Percentiles rank a stretch among this genome's conserved stretches.
Evolutionary conservation across 768 basidiomycete species (phyloP).

Genomic region (Trametes villosa): DNA sequence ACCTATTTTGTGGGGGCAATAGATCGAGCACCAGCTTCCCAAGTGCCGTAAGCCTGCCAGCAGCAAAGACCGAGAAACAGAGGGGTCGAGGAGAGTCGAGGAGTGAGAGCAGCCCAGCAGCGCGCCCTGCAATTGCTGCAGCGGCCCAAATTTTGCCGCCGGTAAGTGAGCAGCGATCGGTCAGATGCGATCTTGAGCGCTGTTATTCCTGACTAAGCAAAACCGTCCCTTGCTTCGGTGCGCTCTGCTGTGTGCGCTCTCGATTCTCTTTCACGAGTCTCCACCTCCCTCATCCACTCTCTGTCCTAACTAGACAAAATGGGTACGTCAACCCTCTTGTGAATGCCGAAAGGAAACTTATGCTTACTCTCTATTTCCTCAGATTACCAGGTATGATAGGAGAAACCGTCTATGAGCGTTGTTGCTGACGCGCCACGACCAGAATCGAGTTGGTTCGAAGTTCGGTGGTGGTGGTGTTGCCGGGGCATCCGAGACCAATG

Average conservation of each 20-base stretch:
- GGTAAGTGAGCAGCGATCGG: slow-evolving; percentile 16
- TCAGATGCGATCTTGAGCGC: slow-evolving; percentile 14
- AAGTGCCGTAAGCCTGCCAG: too few species aligned
- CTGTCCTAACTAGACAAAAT: slow-evolving; percentile 1
- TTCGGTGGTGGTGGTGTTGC: slow-evolving; percentile 97
- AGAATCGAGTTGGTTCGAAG: slow-evolving; percentile 96
- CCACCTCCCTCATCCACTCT: neutral
- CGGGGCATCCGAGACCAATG: slow-evolving; percentile 92
- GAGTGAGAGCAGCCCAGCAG: neutral
- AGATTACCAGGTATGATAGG: slow-evolving; percentile 81
- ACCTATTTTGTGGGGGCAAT: too few species aligned
- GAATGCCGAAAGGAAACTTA: neutral
- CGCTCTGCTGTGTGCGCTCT: neutral
- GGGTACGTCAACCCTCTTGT: slow-evolving; percentile 15
- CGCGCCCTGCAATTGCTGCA: neutral
- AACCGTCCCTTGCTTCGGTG: neutral
- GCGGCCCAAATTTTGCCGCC: slow-evolving; percentile 27
- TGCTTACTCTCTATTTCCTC: neutral
- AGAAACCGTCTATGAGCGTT: slow-evolving; percentile 1
- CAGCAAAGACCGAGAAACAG: neutral
- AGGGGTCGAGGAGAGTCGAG: neutral
- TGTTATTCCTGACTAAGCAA: slow-evolving; percentile 19
- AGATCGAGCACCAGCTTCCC: too few species aligned
- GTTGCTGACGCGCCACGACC: slow-evolving; percentile 19
- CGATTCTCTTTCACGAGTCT: slow-evolving; percentile 5